Base-by-base conservation (phyloP, 169 alveolate genomes). In the Plasmodium gonderi region DNA sequence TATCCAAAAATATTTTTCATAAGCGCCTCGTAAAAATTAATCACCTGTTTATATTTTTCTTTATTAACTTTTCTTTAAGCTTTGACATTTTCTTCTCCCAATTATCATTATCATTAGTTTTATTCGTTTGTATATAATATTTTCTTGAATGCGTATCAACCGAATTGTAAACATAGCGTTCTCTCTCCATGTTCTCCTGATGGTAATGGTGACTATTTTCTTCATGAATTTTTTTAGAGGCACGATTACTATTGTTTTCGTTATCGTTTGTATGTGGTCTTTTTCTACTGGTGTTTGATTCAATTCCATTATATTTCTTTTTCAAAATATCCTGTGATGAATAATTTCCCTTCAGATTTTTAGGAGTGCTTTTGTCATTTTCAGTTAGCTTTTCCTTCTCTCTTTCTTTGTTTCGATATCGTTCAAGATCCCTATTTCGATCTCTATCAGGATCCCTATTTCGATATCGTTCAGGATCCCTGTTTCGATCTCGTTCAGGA, bases 61-160 rank as follows among this genome's bases (percentile, higher is more conserved):
- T 44, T 36, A 83, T 83, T 23, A 83, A 60, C 67, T 83, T 83
- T 75, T 83, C 92, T 36, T 83, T 83, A 51, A 83, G 20, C n/a
- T 75, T 83, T n/a, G 92, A 83, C 92, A 83, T 83, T 51, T 83
- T 83, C 31, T 72, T 83, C 77, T 83, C 92, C 92, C 92, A 83
- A 42, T 83, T 83, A 1, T 83, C 92, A 1, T 29, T 82, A 82
- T 74, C 92, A 76, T 83, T 75, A 42, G 49, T 38, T 72, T 83
- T 83, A 31, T 72, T 83, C 65, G 20, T 69, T n/a, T 47, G 40
- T 6, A 40, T 9, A 20, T 36, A 75, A 49, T 74, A 40, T 42
- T 83, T 83, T 65, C 85, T 45, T 23, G 79, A 45, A 40, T 74
- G 75, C 3, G 45, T 47, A 64, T 83, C 92, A 38, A 17, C 44